A percentile compares a stretch with the other conserved stretches of the same genome.
These are phyloP conservation scores for Hsuehochloa calcarea DNA, from an alignment of 176 grass and related monocot genomes.

Conservation along the genomic window DNA sequence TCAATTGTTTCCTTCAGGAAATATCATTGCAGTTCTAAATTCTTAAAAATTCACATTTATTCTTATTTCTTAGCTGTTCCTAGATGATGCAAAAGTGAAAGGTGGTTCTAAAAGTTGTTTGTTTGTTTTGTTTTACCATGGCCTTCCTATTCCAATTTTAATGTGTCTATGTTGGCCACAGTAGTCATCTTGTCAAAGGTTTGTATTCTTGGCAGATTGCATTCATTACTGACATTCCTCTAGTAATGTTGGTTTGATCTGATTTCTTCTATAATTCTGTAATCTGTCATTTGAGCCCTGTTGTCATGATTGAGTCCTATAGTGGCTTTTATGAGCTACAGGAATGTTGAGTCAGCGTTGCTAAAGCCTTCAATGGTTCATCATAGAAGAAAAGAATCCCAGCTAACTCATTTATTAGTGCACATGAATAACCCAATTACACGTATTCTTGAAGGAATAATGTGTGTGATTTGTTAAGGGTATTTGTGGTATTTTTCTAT, in stretches of 20 bases:
- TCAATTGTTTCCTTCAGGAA: not conserved
- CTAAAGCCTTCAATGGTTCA: not conserved
- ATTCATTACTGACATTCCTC: not conserved
- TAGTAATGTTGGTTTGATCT: not conserved
- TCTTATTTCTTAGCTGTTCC: not conserved
- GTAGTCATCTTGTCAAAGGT: not conserved
- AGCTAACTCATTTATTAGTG: conserved; percentile 30
- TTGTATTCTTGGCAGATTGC: not conserved
- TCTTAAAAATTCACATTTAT: not conserved
- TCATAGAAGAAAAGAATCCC: not conserved
- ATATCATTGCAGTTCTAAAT: not conserved
- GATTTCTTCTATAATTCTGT: not conserved
- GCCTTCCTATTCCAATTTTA: not conserved
- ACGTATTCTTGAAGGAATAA: not conserved
- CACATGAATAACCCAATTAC: conserved; percentile 13
- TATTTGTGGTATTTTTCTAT: no score
- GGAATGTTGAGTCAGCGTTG: not conserved
- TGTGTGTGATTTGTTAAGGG: no score
- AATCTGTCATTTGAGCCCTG: not conserved
- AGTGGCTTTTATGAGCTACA: conserved; percentile 28
- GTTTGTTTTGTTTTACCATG: not conserved
- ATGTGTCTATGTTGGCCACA: not conserved
- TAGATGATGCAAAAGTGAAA: no score
- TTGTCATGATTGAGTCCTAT: not conserved
- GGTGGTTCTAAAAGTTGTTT: not conserved